Percentiles rank a stretch among this genome's conserved stretches.
phyloP scores from a whole-genome alignment of 1,284 basidiomycete genomes.

The Caloboletus inedulis region DNA sequence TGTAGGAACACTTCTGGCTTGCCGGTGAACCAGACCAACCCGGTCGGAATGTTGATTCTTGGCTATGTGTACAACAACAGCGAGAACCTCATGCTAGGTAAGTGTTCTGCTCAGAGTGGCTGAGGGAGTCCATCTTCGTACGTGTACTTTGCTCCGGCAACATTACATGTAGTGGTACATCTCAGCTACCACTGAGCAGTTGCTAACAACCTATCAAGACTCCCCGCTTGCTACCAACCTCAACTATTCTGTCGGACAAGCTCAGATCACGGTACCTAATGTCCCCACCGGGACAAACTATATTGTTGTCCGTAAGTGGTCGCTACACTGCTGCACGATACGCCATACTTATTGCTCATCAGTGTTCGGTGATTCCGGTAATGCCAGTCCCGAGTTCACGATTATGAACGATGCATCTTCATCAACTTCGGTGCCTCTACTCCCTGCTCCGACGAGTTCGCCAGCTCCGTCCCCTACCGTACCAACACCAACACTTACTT shows the following conservation, averaged over 20 bases:
- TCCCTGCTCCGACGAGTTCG: slow-evolving; percentile 6
- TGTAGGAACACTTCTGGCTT: slow-evolving; percentile 50
- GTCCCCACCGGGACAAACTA: slow-evolving; percentile 43
- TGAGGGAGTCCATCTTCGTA: neutral
- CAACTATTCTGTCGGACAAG: slow-evolving; percentile 47
- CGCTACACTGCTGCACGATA: neutral
- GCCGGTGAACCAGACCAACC: slow-evolving; percentile 49
- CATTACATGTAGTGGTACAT: slow-evolving; percentile 4
- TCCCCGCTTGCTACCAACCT: slow-evolving; percentile 57
- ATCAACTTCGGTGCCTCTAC: slow-evolving; percentile 14
- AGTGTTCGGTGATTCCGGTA: slow-evolving; percentile 46
- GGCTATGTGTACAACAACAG: slow-evolving; percentile 48
- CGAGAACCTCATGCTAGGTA: slow-evolving; percentile 54
- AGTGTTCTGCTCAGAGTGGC: slow-evolving; percentile 22
- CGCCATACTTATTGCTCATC: neutral
- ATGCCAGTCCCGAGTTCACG: slow-evolving; percentile 43
- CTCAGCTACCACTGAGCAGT: neutral
- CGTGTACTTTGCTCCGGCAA: neutral
- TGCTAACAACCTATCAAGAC: slow-evolving; percentile 34
- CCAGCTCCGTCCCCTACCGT: slow-evolving; percentile 10
- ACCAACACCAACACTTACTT: slow-evolving; percentile 15
- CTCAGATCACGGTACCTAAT: slow-evolving; percentile 54
- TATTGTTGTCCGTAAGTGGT: slow-evolving; percentile 46
- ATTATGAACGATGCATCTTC: slow-evolving; percentile 32
- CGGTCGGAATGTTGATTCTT: slow-evolving; percentile 50